Base-by-base conservation (phyloP, 768 basidiomycete species). In the Tylopilus felleus region DNA sequence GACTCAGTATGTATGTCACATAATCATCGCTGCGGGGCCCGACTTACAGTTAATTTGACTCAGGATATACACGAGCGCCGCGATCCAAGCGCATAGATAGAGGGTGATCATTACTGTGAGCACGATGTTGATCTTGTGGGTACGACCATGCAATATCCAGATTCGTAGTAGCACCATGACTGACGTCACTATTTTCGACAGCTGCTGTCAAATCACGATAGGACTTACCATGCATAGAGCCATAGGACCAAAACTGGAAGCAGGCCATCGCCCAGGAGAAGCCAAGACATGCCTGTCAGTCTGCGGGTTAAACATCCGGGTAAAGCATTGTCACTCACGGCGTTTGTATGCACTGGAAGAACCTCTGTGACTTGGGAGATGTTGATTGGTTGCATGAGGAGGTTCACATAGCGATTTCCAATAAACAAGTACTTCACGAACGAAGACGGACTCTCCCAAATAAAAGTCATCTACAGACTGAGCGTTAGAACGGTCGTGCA, bases 81-180 rank as follows among this genome's bases (percentile, higher is more conserved):
- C 39, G 23, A 47, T 27, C 8, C 1, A n/a, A 3, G 52, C 16
- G 14, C 28, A 47, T 16, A 23, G 2, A 47, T 47, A 53, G 28
- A 53, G 12, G n/a, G 8, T 10, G 39, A 47, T 4, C 31, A 25
- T 16, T 8, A 7, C 38, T 4, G 1, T 28, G n/a, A 53, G 38
- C 16, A 22, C 22, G 28, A 41, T 25, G 39, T 38, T 47, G 8
- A 41, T 27, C 17, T 27, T 41, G 46, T 17, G 52, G n/a, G 45
- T 53, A 31, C 51, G 38, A 7, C 51, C 45, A 21, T 35, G 23
- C 21, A 53, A 19, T 40, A 53, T 33, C 52, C 52, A 47, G 6
- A 53, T 22, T 14, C 52, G 39, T 38, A 47, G 13, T 7, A 53
- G 23, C 29, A 53, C 52, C 29, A 53, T 12, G 31, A 25, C 46